Conservation (phyloP, 345 rosid genomes). For the Rhodamnia rubescens region DNA sequence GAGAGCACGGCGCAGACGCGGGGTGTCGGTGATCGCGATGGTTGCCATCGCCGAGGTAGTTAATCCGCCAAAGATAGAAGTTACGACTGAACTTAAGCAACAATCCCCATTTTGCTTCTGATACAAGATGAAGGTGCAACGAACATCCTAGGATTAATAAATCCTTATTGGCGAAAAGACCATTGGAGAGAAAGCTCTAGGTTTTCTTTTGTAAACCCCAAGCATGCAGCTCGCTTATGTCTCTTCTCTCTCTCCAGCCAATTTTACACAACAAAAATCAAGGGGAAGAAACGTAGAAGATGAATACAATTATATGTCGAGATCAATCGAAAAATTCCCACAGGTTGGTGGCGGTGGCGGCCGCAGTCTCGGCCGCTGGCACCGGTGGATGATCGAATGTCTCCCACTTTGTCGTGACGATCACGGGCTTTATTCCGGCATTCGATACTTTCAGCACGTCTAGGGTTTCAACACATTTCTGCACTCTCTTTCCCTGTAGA, state of each 20-base stretch:
- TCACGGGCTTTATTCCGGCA: constrained; percentile 17
- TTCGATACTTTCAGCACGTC: constrained; percentile 25
- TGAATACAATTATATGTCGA: neutral
- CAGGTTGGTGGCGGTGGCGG: neutral
- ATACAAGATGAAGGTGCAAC: neutral
- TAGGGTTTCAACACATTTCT: constrained; percentile 35
- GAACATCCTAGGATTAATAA: neutral
- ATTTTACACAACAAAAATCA: neutral
- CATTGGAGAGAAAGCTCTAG: neutral
- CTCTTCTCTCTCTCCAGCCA: neutral
- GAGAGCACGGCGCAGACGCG: too few species aligned
- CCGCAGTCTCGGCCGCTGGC: neutral
- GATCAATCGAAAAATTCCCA: constrained; percentile 40
- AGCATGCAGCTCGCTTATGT: neutral
- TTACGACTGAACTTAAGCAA: neutral
- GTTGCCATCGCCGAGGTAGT: neutral
- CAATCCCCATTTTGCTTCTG: too few species aligned
- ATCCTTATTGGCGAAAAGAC: neutral
- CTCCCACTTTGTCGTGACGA: constrained; percentile 32
- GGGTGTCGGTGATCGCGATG: too few species aligned
- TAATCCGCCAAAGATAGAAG: neutral
- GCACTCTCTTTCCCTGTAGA: constrained; percentile 31
- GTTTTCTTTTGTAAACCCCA: neutral
- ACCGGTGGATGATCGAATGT: constrained; percentile 24
- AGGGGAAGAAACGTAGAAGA: neutral